phyloP scores from a whole-genome alignment of 352 stramenopile genomes.

The Globisporangium radiosum region DNA sequence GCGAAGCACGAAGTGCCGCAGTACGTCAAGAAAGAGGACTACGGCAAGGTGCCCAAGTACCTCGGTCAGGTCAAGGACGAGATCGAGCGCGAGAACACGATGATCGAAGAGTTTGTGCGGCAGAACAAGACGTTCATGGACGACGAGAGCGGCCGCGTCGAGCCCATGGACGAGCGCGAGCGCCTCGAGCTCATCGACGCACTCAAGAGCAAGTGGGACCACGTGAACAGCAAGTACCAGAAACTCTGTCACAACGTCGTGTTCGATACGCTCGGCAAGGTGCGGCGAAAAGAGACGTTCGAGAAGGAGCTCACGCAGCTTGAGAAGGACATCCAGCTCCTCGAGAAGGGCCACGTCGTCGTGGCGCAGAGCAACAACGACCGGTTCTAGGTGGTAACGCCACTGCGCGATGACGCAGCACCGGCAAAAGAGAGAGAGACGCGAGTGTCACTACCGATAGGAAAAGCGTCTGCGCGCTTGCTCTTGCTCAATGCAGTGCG shows the following conservation, averaged over 20 bases:
- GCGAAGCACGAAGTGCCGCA: conserved; percentile 59
- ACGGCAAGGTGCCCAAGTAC: conserved; percentile 90
- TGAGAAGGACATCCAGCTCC: conserved; percentile 88
- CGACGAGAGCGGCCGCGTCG: conserved; percentile 46
- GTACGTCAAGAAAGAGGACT: conserved; percentile 89
- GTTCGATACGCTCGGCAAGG: conserved; percentile 90
- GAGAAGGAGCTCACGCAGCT: conserved; percentile 89
- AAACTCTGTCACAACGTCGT: conserved; percentile 92
- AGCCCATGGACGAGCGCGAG: conserved; percentile 83
- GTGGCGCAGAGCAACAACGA: conserved; percentile 41
- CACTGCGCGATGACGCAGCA: no score
- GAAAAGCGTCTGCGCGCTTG: no score
- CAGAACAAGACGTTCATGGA: conserved; percentile 86
- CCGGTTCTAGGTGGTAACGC: conserved; percentile 22
- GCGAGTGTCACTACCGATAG: neutral
- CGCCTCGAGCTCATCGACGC: conserved; percentile 76
- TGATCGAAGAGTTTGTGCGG: conserved; percentile 90
- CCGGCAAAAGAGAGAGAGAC: no score
- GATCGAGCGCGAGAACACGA: conserved; percentile 89
- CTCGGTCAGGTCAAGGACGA: conserved; percentile 89
- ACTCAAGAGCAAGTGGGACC: conserved; percentile 92
- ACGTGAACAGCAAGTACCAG: conserved; percentile 92
- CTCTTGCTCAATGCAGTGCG: no score
- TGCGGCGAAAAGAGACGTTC: conserved; percentile 89
- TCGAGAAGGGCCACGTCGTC: conserved; percentile 71